Evolutionary conservation across 2,329 filamentous ascomycete genomes (phyloP), one percentile per base, ranked within the genome.

Genomic region (Cordyceps tenuipes): DNA sequence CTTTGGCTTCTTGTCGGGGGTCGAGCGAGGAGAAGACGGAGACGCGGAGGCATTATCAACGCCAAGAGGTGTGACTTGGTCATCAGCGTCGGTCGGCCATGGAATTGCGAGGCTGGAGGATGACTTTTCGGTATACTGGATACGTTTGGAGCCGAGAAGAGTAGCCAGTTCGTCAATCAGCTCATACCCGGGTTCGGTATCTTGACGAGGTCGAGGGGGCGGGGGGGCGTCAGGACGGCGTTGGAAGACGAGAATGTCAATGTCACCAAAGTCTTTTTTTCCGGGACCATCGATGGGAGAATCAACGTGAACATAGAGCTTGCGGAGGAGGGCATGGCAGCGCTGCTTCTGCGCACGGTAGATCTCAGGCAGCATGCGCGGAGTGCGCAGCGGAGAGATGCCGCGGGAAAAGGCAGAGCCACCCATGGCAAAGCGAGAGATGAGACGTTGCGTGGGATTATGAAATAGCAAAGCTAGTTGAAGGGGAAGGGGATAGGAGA

Each of bases 251-350:
- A 91, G 71, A 61, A 92, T 77, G 71, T 94, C 90, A 43, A 95
- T 74, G 64, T 94, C 90, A 21, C 90, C 90, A 66, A 84, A 81
- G 65, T 85, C 82, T 0, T 64, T 47, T 71, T 94, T 94, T 1
- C 70, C 85, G 0, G 89, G 89, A 0, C 82, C 87, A 64, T 91
- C 87, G 31, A 87, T 81, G 0, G 88, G 85, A 0, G 80, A 77
- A 0, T 77, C 79, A 5, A 88, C 83, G 8, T 73, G 74, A 0
- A 72, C 58, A 65, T 83, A 90, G 3, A 86, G 71, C 1, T 73
- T 65, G 1, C 72, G 70, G 0, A 89, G 77, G 2, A 77, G 69
- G 0, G 67, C 60, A 29, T 77, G 73, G 62, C 79, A 82, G 0
- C 74, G 67, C 0, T 70, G 63, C 23, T 81, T 81, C 31, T 85